Evolutionary conservation across 2,329 filamentous ascomycete genomes (phyloP).

Genomic region (Eutypa lata): DNA sequence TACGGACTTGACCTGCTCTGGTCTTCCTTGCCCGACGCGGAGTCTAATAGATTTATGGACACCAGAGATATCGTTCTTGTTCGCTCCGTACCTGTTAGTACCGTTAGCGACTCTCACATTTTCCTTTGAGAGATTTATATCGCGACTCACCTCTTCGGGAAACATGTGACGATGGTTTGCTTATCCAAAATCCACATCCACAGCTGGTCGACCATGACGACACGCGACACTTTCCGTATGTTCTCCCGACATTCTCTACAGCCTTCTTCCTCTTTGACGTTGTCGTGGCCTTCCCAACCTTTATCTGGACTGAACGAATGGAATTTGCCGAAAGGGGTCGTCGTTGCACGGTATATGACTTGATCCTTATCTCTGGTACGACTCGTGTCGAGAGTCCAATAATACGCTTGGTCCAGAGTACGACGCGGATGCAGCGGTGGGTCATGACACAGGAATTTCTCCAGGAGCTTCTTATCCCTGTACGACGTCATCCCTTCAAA

Average conservation of each 20-base stretch:
- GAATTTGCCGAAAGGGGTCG: conserved; percentile 14
- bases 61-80: conserved; percentile 36
- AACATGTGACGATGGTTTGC: conserved; percentile 36
- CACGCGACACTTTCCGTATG: conserved; percentile 16
- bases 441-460: conserved; percentile 16
- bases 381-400: conserved; percentile 38
- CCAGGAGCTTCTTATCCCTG: conserved; percentile 7
- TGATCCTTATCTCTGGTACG: conserved; percentile 37
- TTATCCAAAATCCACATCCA: conserved; percentile 42
- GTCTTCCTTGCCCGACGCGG: conserved; percentile 21
- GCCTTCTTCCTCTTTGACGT: conserved; percentile 7
- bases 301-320: conserved; percentile 14
- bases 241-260: conserved; percentile 13
- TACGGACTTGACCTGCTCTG: conserved; percentile 13
- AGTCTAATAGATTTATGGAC: conserved; percentile 39
- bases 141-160: conserved; percentile 42
- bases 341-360: conserved; percentile 38
- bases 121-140: too few species aligned
- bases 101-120: too few species aligned
- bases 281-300: conserved; percentile 3
- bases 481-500: conserved; percentile 9
- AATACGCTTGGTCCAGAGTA: conserved; percentile 45
- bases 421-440: conserved; percentile 40
- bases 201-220: conserved; percentile 43
- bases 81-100: too few species aligned